Base-by-base conservation (phyloP, 2,329 filamentous ascomycete species). In the Iodosphaeria phyllophila region DNA sequence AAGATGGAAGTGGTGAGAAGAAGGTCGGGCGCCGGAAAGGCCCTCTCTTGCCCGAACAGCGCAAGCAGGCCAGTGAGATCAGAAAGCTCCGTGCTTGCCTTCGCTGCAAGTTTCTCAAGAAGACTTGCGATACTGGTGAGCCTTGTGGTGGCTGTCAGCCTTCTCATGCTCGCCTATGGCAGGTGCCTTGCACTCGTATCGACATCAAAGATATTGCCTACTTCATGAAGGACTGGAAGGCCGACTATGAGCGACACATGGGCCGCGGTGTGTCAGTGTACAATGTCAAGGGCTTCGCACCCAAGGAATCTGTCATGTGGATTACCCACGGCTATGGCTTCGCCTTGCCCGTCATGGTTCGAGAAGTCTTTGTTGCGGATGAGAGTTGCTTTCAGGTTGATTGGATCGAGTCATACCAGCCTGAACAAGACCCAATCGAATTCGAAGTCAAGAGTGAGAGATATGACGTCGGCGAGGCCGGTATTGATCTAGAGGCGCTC, bases 201-300 rank as follows among this genome's bases (percentile, higher is more conserved):
- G 86, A 93, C 50, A 95, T 95, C 61, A 93, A 92, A 64, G 86
- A 95, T 42, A 92, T 95, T 42, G 79, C 73, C 21, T 92, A 91
- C 52, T 95, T 95, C 60, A 89, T 93, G 79, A 93, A 93, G 61
- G 86, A 93, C 51, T 95, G 84, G 84, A 92, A 86, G 55, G 84
- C 83, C 22, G 86, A 95, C 49, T 92, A 89, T 41, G 83, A 92
- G 54, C 75, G 83, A 38, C 84, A 93, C 46, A 68, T 89, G 38
- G 77, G 70, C 34, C 70, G 79, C 29, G 80, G 79, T 28, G 82
- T 93, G 46, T 91, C 83, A 2, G 76, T 92, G 24, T 84, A 77
- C 51, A 93, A 93, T 44, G 89, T 93, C 56, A 92, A 92, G 58
- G 84, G 84, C 25, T 74, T 74, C 35, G 56, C 67, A 9, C 58